Evolutionary conservation across 768 basidiomycete species (phyloP).

Genomic region (Lenzites betulinus): DNA sequence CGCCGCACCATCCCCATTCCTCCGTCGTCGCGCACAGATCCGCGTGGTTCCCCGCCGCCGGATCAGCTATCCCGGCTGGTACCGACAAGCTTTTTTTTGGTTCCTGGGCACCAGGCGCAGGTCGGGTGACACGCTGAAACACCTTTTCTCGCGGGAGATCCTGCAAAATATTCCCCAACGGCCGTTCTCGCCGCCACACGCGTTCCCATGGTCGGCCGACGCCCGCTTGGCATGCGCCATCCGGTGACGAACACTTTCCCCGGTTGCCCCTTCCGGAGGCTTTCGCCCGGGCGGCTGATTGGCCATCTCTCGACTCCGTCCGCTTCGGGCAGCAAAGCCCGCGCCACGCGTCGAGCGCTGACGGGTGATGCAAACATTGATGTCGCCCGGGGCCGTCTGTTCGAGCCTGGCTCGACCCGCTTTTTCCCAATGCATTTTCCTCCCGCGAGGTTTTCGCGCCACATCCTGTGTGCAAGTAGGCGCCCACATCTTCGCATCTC

Average conservation of each 20-base stretch:
- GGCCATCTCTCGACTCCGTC: not conserved
- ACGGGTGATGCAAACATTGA: too few species aligned
- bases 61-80: conserved; percentile 8
- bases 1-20: not conserved
- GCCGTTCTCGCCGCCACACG: not conserved
- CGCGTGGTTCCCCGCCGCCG: not conserved
- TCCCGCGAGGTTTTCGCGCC: not conserved
- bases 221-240: not conserved
- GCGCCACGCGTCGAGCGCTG: too few species aligned
- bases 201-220: not conserved
- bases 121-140: conserved; percentile 2
- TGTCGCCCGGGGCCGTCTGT: not conserved
- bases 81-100: conserved; percentile 5
- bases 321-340: too few species aligned
- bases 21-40: not conserved
- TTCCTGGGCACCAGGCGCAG: conserved; percentile 17
- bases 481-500: conserved; percentile 7
- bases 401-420: conserved; percentile 3
- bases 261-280: not conserved
- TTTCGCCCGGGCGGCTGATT: too few species aligned
- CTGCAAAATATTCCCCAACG: not conserved
- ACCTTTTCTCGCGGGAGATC: not conserved
- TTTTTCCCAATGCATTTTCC: not conserved
- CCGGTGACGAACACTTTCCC: not conserved
- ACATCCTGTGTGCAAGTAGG: not conserved